phyloP scores from a whole-genome alignment of 495 filamentous ascomycete genomes.

The Xylaria intraflava region DNA sequence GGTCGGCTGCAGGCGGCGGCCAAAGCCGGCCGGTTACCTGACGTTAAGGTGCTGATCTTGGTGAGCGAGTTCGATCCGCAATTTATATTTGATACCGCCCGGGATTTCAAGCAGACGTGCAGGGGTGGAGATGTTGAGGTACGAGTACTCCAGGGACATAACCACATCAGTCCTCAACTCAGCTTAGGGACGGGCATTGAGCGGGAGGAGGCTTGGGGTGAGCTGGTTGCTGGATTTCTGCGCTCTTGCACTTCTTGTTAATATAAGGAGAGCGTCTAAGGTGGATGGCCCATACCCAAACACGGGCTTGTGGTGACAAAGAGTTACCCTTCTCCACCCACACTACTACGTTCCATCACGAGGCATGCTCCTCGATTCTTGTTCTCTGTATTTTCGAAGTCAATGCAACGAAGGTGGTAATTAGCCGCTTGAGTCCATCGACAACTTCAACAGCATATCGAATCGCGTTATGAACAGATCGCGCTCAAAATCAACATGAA shows the following conservation, averaged over 20 bases:
- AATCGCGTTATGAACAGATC: background rate
- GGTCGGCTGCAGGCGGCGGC: slow-evolving; percentile 24
- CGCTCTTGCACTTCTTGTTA: background rate
- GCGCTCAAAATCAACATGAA: background rate
- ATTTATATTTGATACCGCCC: slow-evolving; percentile 25
- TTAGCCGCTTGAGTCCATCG: background rate
- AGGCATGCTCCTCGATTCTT: background rate
- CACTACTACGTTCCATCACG: slow-evolving; percentile 6
- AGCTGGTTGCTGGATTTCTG: slow-evolving; percentile 27
- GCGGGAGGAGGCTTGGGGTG: slow-evolving; percentile 37
- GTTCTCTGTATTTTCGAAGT: background rate
- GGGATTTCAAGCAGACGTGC: slow-evolving; percentile 30
- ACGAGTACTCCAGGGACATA: slow-evolving; percentile 32
- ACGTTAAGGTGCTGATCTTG: slow-evolving; percentile 25
- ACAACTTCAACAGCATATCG: background rate
- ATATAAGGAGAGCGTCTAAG: background rate
- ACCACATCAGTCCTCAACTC: slow-evolving; percentile 38
- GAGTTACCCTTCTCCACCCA: background rate
- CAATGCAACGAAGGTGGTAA: background rate
- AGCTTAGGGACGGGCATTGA: slow-evolving; percentile 31
- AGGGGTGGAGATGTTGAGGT: slow-evolving; percentile 21
- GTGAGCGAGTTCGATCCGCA: slow-evolving; percentile 35
- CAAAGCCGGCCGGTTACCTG: slow-evolving; percentile 17
- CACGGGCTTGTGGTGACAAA: background rate
- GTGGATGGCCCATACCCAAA: no score